Percentiles rank a stretch among this genome's conserved stretches.
Evolutionary conservation across 352 stramenopile species (phyloP).

Genomic region (Phytophthora aleatoria): DNA sequence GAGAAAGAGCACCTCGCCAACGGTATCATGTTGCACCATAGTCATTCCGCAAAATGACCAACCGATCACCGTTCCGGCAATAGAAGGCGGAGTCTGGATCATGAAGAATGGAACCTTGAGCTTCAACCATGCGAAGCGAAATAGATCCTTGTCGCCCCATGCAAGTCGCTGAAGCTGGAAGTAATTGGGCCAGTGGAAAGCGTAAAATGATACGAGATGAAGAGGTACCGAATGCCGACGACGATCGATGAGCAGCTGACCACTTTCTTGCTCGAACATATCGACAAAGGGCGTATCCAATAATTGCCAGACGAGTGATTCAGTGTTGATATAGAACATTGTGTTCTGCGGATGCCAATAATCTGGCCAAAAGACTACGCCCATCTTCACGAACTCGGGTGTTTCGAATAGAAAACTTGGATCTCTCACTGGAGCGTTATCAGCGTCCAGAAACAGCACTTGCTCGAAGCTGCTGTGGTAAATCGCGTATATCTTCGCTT

Average conservation of each 20-base stretch:
- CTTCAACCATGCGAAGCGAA: conserved; percentile 75
- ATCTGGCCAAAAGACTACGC: conserved; percentile 73
- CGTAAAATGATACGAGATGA: conserved; percentile 56
- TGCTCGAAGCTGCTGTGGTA: conserved; percentile 59
- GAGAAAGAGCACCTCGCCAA: conserved; percentile 56
- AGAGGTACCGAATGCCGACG: conserved; percentile 36
- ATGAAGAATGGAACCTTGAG: conserved; percentile 56
- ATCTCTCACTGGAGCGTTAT: conserved; percentile 62
- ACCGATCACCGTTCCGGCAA: conserved; percentile 33
- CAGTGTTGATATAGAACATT: conserved; percentile 59
- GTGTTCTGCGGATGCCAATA: conserved; percentile 67
- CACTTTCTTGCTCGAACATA: conserved; percentile 80
- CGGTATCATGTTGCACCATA: conserved; percentile 65
- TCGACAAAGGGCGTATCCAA: conserved; percentile 58
- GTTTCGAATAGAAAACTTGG: conserved; percentile 62
- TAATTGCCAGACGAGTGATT: conserved; percentile 64
- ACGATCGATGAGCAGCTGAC: conserved; percentile 62
- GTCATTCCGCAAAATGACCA: conserved; percentile 62
- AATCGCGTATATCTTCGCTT: conserved; percentile 62
- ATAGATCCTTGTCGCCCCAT: conserved; percentile 76
- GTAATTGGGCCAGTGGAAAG: conserved; percentile 53
- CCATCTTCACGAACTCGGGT: conserved; percentile 41
- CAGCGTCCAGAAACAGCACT: conserved; percentile 68
- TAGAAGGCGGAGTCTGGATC: conserved; percentile 43
- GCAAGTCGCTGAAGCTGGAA: conserved; percentile 53